Base-by-base conservation (phyloP, 164 flowering plant genomes). In the Taxillus chinensis region DNA sequence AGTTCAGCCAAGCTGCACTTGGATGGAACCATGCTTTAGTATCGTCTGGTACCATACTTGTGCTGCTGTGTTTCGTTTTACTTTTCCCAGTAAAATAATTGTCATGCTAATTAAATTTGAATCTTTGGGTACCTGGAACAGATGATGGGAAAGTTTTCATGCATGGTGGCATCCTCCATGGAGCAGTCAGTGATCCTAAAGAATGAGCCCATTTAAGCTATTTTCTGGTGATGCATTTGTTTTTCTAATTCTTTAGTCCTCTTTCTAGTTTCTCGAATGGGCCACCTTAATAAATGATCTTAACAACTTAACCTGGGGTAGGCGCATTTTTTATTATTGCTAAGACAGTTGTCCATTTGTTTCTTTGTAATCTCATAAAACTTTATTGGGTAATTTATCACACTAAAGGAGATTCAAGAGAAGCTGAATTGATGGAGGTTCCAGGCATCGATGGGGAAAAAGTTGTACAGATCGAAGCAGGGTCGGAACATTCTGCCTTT, bases 1-100 rank as follows among this genome's bases (percentile, higher is more conserved):
- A 45, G 5, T 74, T 86, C 63, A 67, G 63, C 42, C 74, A 79
- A 73, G 83, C 65, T 63, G 80, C 85, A 69, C 79, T 88, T 59
- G 97, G 98, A 64, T 90, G 97, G 98, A 90, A 85, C 73, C 96
- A 92, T 81, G 89, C 85, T 41, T 66, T 92, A 55, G 3, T 79
- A 53, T 73, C 86, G 56, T 80, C 96, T 65, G 80, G 96, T 86
- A 61, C 50, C n/a, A 50, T 49, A 51, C 27, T 3, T 51, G 4
- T 51, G 12, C 54, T 6, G 5, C 6, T 51, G 3, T n/a, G 15
- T 51, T 5, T 27, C 17, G 62, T 57, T 62, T 11, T 41, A 3
- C 53, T 27, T 57, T 41, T 8, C 39, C 59, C 40, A 55, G 43
- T 41, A 6, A 46, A 50, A 11, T 40, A 16, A 57, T 4, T 8